Conservation (phyloP, 225 moss, liverwort and hornwort genomes). For the Takakia lepidozioides region DNA sequence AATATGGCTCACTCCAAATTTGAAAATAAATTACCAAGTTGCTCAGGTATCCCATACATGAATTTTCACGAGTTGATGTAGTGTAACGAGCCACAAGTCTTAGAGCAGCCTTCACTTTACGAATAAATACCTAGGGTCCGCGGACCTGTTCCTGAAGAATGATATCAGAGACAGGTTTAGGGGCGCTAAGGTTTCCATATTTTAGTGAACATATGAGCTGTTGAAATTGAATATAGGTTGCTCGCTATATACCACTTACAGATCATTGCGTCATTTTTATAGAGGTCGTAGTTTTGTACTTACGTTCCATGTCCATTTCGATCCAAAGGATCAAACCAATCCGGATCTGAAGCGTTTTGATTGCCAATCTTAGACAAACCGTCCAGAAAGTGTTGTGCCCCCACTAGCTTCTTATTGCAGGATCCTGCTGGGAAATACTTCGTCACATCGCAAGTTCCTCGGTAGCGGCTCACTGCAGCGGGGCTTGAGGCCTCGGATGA, state of each 20-base stretch:
- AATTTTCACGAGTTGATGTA: too few species aligned
- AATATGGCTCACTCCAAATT: too few species aligned
- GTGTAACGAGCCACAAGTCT: too few species aligned
- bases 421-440: constrained; percentile 24
- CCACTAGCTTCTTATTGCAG: constrained; percentile 47
- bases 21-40: too few species aligned
- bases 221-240: background rate
- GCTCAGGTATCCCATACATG: too few species aligned
- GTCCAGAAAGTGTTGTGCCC: constrained; percentile 33
- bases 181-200: constrained; percentile 1
- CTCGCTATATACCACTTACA: background rate
- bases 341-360: constrained; percentile 14
- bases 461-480: constrained; percentile 9
- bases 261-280: background rate
- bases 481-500: constrained; percentile 15
- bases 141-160: too few species aligned
- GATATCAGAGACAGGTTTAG: background rate
- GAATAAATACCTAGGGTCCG: too few species aligned
- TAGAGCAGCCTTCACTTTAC: too few species aligned
- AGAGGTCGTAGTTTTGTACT: constrained; percentile 5
- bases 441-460: constrained; percentile 18
- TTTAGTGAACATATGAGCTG: too few species aligned
- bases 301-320: constrained; percentile 45
- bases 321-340: constrained; percentile 27
- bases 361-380: too few species aligned